Evolutionary conservation across 2,329 filamentous ascomycete species (phyloP).

Genomic region (Parafenestella ontariensis): DNA sequence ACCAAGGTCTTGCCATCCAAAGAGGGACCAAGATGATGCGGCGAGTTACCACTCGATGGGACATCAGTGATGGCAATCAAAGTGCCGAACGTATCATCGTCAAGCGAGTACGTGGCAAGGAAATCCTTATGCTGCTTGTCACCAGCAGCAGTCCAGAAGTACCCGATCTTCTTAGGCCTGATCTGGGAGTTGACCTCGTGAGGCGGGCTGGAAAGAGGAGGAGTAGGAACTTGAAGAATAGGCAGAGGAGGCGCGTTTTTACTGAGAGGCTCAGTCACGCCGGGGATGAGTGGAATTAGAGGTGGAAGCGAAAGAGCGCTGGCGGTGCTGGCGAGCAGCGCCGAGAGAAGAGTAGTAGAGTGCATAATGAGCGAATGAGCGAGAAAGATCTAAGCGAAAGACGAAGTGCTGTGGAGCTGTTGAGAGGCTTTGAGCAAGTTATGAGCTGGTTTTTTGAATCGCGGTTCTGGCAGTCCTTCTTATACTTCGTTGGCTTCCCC

Average conservation of each 20-base stretch:
- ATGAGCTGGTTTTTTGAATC: constrained; percentile 30
- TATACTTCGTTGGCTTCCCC: constrained; percentile 22
- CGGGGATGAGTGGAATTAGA: constrained; percentile 65
- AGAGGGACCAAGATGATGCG: constrained; percentile 64
- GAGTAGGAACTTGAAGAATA: constrained; percentile 66
- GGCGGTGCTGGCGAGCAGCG: constrained; percentile 23
- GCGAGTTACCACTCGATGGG: constrained; percentile 65
- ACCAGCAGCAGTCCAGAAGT: constrained; percentile 68
- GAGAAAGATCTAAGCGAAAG: not conserved
- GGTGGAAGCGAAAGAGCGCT: constrained; percentile 56
- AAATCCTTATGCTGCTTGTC: constrained; percentile 68
- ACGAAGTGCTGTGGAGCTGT: constrained; percentile 13
- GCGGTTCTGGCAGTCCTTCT: constrained; percentile 15
- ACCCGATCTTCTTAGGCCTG: constrained; percentile 70
- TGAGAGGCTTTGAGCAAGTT: constrained; percentile 37
- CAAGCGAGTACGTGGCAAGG: constrained; percentile 64
- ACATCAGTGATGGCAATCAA: constrained; percentile 66
- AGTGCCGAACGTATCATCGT: constrained; percentile 69
- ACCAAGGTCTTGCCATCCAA: constrained; percentile 65
- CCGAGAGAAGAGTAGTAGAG: constrained; percentile 28
- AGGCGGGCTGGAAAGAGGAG: constrained; percentile 61
- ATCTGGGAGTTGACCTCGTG: constrained; percentile 61
- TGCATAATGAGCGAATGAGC: constrained; percentile 22
- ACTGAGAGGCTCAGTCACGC: constrained; percentile 64
- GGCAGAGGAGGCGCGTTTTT: constrained; percentile 62